Conservation (phyloP, 2,329 filamentous ascomycete genomes). For the Cladosporium sp. region DNA sequence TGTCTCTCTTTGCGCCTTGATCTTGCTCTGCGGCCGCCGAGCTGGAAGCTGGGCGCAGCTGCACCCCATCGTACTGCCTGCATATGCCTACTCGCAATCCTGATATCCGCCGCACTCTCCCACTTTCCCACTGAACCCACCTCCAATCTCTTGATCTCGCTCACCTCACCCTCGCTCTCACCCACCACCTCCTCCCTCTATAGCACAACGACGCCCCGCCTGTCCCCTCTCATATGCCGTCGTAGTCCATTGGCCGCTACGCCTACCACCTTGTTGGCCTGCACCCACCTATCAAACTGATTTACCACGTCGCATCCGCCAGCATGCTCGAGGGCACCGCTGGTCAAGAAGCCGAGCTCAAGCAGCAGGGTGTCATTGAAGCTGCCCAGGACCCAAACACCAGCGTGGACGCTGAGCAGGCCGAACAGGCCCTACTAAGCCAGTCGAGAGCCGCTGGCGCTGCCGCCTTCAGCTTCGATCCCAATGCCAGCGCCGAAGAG, state of each 20-base stretch:
- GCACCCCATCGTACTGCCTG: neutral
- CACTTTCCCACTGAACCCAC: neutral
- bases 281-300: conserved; percentile 2
- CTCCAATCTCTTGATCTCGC: neutral
- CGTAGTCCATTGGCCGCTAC: conserved; percentile 6
- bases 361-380: conserved; percentile 77
- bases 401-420: conserved; percentile 67
- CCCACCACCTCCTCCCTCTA: neutral
- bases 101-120: conserved; percentile 2
- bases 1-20: neutral
- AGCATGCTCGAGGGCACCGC: conserved; percentile 26
- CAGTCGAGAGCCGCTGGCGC: conserved; percentile 79
- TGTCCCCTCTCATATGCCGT: conserved; percentile 4
- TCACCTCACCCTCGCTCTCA: neutral
- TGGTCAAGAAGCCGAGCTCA: conserved; percentile 62
- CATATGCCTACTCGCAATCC: conserved; percentile 1
- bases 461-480: conserved; percentile 81
- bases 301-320: conserved; percentile 21
- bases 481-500: conserved; percentile 77
- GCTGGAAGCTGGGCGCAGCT: neutral
- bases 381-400: conserved; percentile 72
- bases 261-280: neutral
- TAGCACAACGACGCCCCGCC: conserved; percentile 15
- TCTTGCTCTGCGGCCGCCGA: neutral
- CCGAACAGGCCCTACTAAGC: conserved; percentile 72